Evolutionary conservation across 1,284 basidiomycete genomes (phyloP).

Genomic region (Thecaphora thlaspeos): DNA sequence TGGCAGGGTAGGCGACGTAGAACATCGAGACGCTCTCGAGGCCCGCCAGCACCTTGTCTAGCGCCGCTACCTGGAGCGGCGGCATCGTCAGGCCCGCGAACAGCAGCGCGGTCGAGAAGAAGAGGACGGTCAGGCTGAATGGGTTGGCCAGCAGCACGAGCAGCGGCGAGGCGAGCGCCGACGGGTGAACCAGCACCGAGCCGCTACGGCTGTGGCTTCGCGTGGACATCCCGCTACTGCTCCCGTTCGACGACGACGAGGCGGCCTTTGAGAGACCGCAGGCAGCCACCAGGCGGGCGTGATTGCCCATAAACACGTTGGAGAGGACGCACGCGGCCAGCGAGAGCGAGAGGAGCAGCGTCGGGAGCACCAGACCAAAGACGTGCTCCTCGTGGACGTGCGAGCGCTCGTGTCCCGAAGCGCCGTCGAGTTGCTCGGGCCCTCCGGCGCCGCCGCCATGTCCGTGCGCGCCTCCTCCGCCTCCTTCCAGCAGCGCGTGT

Average conservation of each 20-base stretch:
- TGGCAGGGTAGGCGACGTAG: constrained; percentile 49
- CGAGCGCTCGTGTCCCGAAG: constrained; percentile 27
- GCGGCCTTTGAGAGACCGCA: constrained; percentile 53
- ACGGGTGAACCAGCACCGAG: constrained; percentile 44
- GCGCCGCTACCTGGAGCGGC: constrained; percentile 46
- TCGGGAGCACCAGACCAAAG: constrained; percentile 39
- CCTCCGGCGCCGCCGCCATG: background rate
- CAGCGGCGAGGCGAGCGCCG: constrained; percentile 31
- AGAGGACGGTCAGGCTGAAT: constrained; percentile 52
- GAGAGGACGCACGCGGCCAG: constrained; percentile 35
- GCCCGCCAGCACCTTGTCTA: constrained; percentile 55
- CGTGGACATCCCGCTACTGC: constrained; percentile 4
- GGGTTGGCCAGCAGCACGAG: constrained; percentile 51
- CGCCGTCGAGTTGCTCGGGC: constrained; percentile 8
- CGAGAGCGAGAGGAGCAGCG: constrained; percentile 27
- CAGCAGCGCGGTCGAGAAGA: constrained; percentile 46
- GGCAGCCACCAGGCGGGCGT: constrained; percentile 48
- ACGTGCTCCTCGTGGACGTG: constrained; percentile 38
- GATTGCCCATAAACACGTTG: constrained; percentile 50
- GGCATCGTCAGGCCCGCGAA: constrained; percentile 46
- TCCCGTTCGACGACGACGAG: constrained; percentile 15
- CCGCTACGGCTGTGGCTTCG: constrained; percentile 24
- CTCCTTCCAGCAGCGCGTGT: constrained; percentile 52
- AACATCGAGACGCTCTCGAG: constrained; percentile 53
- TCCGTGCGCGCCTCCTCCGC: constrained; percentile 1